A percentile compares a stretch with the other conserved stretches of the same genome.
Conservation (phyloP, 176 grass and related monocot genomes). For the Zizania latifolia region DNA sequence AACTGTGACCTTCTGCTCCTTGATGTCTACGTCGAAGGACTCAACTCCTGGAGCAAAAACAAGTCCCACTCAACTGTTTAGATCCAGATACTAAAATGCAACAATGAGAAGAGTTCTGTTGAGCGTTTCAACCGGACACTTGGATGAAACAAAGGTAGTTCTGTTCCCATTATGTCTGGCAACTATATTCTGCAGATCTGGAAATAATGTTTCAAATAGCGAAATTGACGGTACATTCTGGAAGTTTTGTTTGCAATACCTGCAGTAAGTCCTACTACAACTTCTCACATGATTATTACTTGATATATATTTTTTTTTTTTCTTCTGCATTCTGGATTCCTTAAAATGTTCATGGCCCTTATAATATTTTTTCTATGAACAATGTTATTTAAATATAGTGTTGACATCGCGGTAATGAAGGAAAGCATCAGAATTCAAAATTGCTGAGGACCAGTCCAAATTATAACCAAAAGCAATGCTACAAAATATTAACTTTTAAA, state of each 20-base stretch:
- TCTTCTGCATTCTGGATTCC: not conserved
- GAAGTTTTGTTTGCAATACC: not conserved
- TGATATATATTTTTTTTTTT: too few species aligned
- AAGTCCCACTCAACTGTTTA: not conserved
- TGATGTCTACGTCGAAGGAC: slow-evolving; percentile 69
- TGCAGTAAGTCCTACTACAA: not conserved
- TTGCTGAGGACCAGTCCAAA: not conserved
- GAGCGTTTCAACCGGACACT: not conserved
- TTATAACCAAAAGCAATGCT: not conserved
- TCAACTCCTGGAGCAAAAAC: slow-evolving; percentile 61
- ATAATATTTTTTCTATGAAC: too few species aligned
- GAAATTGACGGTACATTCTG: not conserved
- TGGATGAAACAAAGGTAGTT: not conserved
- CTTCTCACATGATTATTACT: not conserved
- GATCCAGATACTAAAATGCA: not conserved
- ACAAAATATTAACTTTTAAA: not conserved
- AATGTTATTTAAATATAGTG: too few species aligned
- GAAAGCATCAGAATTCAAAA: not conserved
- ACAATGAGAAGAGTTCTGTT: too few species aligned
- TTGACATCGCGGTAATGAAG: too few species aligned
- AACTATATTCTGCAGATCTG: not conserved
- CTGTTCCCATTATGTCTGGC: not conserved
- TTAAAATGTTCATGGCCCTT: not conserved
- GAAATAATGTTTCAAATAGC: too few species aligned
- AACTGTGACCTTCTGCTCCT: slow-evolving; percentile 83